A percentile compares a stretch with the other conserved stretches of the same genome.
Evolutionary conservation across 2,329 filamentous ascomycete species (phyloP).

Genomic region (Fusarium oligoseptatum): DNA sequence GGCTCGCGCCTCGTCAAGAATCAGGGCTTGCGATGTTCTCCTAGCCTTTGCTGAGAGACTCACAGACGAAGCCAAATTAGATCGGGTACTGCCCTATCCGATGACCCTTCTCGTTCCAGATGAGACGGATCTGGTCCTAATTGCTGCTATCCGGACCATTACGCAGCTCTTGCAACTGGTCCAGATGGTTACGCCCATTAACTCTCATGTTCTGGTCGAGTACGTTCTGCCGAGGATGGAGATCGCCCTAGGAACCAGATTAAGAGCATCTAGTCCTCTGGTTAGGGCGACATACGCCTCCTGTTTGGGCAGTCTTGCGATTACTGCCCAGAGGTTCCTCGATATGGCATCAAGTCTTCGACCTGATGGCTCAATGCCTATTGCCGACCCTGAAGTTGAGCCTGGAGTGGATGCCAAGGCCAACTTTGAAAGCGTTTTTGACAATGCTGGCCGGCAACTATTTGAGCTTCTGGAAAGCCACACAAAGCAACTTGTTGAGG

Average conservation of each 20-base stretch:
- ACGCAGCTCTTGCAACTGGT: slow-evolving; percentile 91
- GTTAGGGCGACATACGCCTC: slow-evolving; percentile 94
- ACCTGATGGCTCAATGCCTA: slow-evolving; percentile 84
- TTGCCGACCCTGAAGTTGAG: slow-evolving; percentile 84
- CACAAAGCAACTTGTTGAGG: slow-evolving; percentile 90
- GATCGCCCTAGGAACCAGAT: slow-evolving; percentile 61
- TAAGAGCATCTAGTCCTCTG: slow-evolving; percentile 69
- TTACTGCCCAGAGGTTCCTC: slow-evolving; percentile 85
- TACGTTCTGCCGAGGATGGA: slow-evolving; percentile 77
- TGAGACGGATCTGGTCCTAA: slow-evolving; percentile 84
- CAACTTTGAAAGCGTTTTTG: slow-evolving; percentile 86
- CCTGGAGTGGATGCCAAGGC: slow-evolving; percentile 75
- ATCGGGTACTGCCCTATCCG: slow-evolving; percentile 91
- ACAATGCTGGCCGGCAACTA: slow-evolving; percentile 86
- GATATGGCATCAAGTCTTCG: slow-evolving; percentile 91
- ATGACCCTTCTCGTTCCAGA: slow-evolving; percentile 83
- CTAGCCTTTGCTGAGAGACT: slow-evolving; percentile 91
- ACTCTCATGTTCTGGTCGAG: slow-evolving; percentile 77
- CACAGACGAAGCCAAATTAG: slow-evolving; percentile 95
- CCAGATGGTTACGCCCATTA: slow-evolving; percentile 84
- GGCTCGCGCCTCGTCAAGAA: slow-evolving; percentile 85
- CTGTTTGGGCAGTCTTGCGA: slow-evolving; percentile 88
- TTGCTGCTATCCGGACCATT: slow-evolving; percentile 86
- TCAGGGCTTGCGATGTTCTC: slow-evolving; percentile 91
- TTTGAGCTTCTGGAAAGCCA: slow-evolving; percentile 88